A percentile compares a stretch with the other conserved stretches of the same genome.
Conservation (phyloP, 805 yeast genomes). For the Ascoidea rubescens region DNA sequence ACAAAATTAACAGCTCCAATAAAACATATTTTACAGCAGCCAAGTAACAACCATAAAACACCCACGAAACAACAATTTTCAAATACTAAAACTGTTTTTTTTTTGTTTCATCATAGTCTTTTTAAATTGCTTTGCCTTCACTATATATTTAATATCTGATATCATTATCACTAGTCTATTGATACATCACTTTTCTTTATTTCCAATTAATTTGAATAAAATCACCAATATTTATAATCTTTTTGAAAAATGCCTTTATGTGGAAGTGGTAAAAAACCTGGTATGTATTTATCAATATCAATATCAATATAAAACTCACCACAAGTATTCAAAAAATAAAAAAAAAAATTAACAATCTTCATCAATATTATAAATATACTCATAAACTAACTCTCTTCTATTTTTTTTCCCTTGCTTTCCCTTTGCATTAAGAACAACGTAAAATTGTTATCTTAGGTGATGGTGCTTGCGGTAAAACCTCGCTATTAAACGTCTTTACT, state of each 20-base stretch:
- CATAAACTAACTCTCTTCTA: neutral
- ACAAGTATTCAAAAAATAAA: neutral
- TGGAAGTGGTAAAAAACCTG: constrained; percentile 30
- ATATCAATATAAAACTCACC: neutral
- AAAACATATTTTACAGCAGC: no score
- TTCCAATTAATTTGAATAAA: no score
- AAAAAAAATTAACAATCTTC: neutral
- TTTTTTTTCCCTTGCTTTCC: neutral
- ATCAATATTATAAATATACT: neutral
- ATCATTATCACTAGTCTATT: no score
- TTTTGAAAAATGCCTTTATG: constrained; percentile 25
- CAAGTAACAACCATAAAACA: no score
- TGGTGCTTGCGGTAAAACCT: constrained; percentile 98
- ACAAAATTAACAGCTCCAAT: no score
- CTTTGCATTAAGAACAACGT: constrained; percentile 46
- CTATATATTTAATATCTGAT: no score
- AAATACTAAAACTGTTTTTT: no score
- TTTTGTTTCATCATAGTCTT: no score
- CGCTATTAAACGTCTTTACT: constrained; percentile 86
- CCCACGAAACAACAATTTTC: no score
- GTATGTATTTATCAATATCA: constrained; percentile 14
- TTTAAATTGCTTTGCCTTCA: no score
- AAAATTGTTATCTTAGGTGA: constrained; percentile 92
- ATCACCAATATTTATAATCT: no score
- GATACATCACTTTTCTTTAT: no score